Percentiles rank a stretch among this genome's conserved stretches.
Evolutionary conservation across 352 stramenopile genomes (phyloP).

Genomic region (Globisporangium orthogonon): DNA sequence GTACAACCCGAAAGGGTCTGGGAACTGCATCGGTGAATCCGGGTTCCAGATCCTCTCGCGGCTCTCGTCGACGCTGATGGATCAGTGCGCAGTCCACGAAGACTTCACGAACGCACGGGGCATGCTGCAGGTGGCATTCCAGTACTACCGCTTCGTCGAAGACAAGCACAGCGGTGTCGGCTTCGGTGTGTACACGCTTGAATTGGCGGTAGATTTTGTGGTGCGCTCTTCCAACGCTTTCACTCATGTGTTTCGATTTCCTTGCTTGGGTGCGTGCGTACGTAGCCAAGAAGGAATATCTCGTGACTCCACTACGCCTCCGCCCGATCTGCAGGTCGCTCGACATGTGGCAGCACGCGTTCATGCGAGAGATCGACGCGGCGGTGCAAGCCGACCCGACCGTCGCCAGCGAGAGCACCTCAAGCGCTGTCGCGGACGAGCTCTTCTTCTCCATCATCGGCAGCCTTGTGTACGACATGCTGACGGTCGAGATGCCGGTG

Average conservation of each 20-base stretch:
- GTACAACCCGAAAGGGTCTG: conserved; percentile 79
- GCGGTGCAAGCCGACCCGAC: conserved; percentile 33
- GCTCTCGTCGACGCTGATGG: conserved; percentile 55
- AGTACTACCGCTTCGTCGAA: conserved; percentile 79
- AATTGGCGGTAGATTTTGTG: too few species aligned
- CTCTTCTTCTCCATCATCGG: conserved; percentile 81
- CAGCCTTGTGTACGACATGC: conserved; percentile 82
- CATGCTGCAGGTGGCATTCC: conserved; percentile 69
- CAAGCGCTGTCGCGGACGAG: conserved; percentile 46
- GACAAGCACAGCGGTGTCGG: conserved; percentile 66
- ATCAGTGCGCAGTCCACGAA: conserved; percentile 69
- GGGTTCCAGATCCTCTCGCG: conserved; percentile 59
- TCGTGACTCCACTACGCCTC: conserved; percentile 49
- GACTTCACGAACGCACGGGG: conserved; percentile 78
- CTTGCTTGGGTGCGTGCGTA: neutral
- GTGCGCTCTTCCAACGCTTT: too few species aligned
- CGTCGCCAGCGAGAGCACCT: conserved; percentile 20
- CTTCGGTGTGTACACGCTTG: conserved; percentile 42
- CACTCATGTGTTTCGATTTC: too few species aligned
- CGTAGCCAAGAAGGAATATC: conserved; percentile 79
- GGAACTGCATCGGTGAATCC: conserved; percentile 67
- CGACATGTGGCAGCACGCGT: conserved; percentile 84
- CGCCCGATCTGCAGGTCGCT: conserved; percentile 70
- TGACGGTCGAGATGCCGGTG: conserved; percentile 70
- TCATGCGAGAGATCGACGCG: conserved; percentile 67